A percentile compares a stretch with the other conserved stretches of the same genome.
Evolutionary conservation across 2,329 filamentous ascomycete species (phyloP).

Genomic region (Ploettnerulaceae sp.): DNA sequence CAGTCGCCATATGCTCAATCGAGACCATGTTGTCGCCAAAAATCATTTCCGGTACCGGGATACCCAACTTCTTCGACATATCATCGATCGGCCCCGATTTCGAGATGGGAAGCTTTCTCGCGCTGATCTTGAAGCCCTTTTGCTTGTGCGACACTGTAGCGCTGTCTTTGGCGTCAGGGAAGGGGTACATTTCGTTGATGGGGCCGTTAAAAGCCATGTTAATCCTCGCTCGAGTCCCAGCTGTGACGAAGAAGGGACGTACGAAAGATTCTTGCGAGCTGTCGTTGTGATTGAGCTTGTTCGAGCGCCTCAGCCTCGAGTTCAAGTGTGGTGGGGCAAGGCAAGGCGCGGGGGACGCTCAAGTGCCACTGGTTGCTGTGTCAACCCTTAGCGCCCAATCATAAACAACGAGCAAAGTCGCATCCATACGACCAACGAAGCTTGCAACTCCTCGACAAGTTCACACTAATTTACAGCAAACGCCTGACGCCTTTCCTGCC

Average conservation of each 20-base stretch:
- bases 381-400: too few species aligned
- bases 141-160: conserved; percentile 56
- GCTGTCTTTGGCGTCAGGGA: conserved; percentile 43
- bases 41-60: conserved; percentile 96
- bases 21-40: conserved; percentile 90
- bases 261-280: neutral
- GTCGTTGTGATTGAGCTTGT: neutral
- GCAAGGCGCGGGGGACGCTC: too few species aligned
- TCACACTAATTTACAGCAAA: too few species aligned
- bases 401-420: too few species aligned
- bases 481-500: too few species aligned
- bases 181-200: conserved; percentile 51
- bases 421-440: too few species aligned
- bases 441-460: too few species aligned
- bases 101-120: conserved; percentile 89
- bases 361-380: too few species aligned
- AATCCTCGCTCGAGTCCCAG: neutral
- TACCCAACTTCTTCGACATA: conserved; percentile 72
- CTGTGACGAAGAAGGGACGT: too few species aligned
- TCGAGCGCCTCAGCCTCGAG: too few species aligned
- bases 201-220: conserved; percentile 32
- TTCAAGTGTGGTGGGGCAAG: neutral
- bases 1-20: conserved; percentile 66
- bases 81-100: conserved; percentile 86
- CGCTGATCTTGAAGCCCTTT: conserved; percentile 67